These are phyloP conservation scores for Torulaspora microellipsoides DNA, from an alignment of 805 yeast genomes.

Conservation along the genomic window DNA sequence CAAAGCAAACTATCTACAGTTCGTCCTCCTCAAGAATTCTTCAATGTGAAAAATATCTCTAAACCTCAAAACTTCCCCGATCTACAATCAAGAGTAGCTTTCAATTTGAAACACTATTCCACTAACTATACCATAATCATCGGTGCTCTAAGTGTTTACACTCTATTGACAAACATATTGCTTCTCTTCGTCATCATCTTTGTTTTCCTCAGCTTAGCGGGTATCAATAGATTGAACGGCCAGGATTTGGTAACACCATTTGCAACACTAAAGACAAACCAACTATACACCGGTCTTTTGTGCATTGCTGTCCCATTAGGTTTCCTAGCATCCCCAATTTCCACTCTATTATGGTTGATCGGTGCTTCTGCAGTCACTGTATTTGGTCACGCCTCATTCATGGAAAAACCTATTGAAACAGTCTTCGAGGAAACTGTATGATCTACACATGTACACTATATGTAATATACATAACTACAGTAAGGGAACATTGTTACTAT, in stretches of 20 bases:
- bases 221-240: constrained; percentile 76
- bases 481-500: no score
- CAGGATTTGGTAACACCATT: constrained; percentile 75
- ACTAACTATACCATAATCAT: constrained; percentile 80
- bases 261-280: constrained; percentile 67
- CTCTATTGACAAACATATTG: constrained; percentile 79
- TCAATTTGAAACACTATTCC: constrained; percentile 80
- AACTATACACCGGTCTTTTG: constrained; percentile 77
- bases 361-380: constrained; percentile 80
- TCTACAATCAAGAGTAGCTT: constrained; percentile 80
- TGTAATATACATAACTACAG: not conserved
- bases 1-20: constrained; percentile 65
- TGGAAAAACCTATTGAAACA: constrained; percentile 95
- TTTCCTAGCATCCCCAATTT: constrained; percentile 81
- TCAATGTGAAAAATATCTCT: constrained; percentile 82
- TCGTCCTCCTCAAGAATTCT: constrained; percentile 89
- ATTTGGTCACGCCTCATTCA: constrained; percentile 78
- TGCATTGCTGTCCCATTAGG: constrained; percentile 77
- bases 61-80: constrained; percentile 90
- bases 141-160: constrained; percentile 69
- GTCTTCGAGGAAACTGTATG: constrained; percentile 66
- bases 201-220: constrained; percentile 68
- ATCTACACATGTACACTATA: not conserved
- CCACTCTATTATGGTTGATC: constrained; percentile 86
- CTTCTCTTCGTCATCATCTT: constrained; percentile 77